These are phyloP conservation scores for Penicillium fimorum DNA, from an alignment of 495 filamentous ascomycete species.

Conservation along the genomic window DNA sequence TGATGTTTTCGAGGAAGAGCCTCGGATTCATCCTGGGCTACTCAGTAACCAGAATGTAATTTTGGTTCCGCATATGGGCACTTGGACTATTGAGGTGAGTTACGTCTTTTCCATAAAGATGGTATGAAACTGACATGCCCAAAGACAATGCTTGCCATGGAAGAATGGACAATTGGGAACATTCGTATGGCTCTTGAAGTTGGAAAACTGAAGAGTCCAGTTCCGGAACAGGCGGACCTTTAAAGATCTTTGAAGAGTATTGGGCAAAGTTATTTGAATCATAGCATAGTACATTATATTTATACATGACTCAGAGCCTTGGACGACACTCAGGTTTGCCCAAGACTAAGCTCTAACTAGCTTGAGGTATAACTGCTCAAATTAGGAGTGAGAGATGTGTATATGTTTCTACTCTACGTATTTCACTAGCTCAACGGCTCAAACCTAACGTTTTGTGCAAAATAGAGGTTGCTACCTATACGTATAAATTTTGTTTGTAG, in stretches of 20 bases:
- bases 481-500: no score
- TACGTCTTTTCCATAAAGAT: neutral
- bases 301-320: neutral
- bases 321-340: neutral
- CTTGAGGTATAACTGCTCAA: neutral
- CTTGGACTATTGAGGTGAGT: slow-evolving; percentile 62
- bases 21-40: slow-evolving; percentile 60
- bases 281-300: neutral
- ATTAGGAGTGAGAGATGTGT: no score
- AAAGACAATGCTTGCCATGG: slow-evolving; percentile 63
- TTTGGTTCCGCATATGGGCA: slow-evolving; percentile 69
- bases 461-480: no score
- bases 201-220: slow-evolving; percentile 55
- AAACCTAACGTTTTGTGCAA: no score
- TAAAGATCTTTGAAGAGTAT: slow-evolving; percentile 9
- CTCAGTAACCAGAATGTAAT: slow-evolving; percentile 58
- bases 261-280: neutral
- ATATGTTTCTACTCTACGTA: no score
- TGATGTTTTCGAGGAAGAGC: slow-evolving; percentile 71
- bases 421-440: no score
- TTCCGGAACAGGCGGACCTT: slow-evolving; percentile 58
- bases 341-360: neutral
- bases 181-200: slow-evolving; percentile 53
- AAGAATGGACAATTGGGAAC: slow-evolving; percentile 63
- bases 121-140: slow-evolving; percentile 9